A percentile compares a stretch with the other conserved stretches of the same genome.
Conservation (phyloP, 345 rosid genomes). For the Citrus medica region DNA sequence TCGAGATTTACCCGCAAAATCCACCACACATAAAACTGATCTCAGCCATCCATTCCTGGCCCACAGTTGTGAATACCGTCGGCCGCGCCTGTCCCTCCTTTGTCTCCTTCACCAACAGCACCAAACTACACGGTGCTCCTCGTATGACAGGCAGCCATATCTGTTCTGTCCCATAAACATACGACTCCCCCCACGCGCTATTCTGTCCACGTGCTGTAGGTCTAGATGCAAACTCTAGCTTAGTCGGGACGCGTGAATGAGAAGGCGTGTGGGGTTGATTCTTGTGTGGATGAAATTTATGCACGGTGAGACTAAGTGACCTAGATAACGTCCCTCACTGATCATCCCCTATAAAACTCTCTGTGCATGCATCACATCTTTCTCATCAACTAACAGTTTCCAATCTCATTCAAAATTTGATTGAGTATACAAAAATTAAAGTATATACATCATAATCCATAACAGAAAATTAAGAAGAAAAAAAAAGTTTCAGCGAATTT, state of each 20-base stretch:
- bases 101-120: constrained; percentile 38
- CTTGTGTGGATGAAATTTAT: constrained; percentile 21
- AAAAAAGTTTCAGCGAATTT: too few species aligned
- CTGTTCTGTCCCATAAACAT: constrained; percentile 18
- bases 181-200: constrained; percentile 20
- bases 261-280: constrained; percentile 15
- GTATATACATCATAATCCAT: background rate
- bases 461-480: too few species aligned
- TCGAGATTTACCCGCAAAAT: background rate
- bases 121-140: constrained; percentile 37
- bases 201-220: background rate
- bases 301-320: constrained; percentile 23
- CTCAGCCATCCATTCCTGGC: constrained; percentile 27
- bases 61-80: constrained; percentile 31
- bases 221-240: background rate
- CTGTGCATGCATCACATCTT: constrained; percentile 11
- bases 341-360: constrained; percentile 33
- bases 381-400: constrained; percentile 20
- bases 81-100: constrained; percentile 39
- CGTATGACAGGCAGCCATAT: constrained; percentile 30
- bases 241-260: constrained; percentile 9
- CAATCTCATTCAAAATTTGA: background rate
- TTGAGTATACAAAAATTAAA: background rate
- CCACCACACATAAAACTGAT: background rate
- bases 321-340: constrained; percentile 8